Conservation (phyloP, 2,329 filamentous ascomycete species). For the Endocalyx cinctus region DNA sequence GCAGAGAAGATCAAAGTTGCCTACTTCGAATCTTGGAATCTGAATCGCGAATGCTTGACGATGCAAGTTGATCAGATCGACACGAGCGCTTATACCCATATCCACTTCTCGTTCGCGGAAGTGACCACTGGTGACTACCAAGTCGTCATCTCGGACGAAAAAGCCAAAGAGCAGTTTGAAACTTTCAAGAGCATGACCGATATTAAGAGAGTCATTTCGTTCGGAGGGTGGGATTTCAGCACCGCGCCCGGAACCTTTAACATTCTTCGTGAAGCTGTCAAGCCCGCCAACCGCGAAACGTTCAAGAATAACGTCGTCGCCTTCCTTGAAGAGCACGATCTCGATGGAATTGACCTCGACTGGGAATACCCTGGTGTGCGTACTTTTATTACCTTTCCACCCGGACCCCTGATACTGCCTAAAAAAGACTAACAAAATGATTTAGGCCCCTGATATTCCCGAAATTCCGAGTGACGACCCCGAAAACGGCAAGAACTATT, state of each 20-base stretch:
- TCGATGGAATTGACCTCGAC: constrained; percentile 30
- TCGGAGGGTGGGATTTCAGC: constrained; percentile 17
- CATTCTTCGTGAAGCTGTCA: constrained; percentile 11
- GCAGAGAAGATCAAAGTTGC: no score
- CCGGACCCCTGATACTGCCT: no score
- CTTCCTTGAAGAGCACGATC: constrained; percentile 17
- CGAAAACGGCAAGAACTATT: constrained; percentile 25
- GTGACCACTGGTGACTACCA: no score
- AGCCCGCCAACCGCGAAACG: constrained; percentile 6
- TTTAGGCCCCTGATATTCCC: constrained; percentile 1
- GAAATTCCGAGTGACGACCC: constrained; percentile 16
- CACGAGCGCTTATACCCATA: no score
- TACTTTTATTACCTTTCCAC: no score
- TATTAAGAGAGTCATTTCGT: constrained; percentile 13
- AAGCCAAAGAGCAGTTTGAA: no score
- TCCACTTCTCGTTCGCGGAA: no score
- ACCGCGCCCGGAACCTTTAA: constrained; percentile 12
- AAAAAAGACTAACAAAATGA: no score
- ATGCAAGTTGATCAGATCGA: no score
- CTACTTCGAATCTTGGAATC: no score
- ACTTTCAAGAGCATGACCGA: constrained; percentile 10
- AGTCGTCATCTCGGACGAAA: no score
- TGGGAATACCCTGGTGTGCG: constrained; percentile 33
- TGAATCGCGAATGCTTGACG: no score
- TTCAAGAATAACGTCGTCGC: constrained; percentile 15